Evolutionary conservation across 495 filamentous ascomycete genomes (phyloP).

Genomic region (Alectoria sarmentosa): DNA sequence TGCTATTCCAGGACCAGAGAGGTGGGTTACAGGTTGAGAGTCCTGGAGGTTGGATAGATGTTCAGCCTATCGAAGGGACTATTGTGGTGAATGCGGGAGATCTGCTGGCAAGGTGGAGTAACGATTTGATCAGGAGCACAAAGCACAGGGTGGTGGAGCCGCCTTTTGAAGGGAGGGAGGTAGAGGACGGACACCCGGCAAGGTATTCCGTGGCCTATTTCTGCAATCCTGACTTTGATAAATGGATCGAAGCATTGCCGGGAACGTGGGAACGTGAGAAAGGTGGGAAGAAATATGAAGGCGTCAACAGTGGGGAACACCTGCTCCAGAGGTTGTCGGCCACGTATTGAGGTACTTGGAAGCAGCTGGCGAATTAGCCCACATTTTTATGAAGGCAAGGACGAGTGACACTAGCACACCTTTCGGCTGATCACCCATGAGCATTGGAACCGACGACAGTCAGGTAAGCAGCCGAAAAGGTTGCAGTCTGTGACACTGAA

Average conservation of each 20-base stretch:
- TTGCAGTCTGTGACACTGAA: no score
- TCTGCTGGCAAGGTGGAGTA: slow-evolving; percentile 81
- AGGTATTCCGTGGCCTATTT: slow-evolving; percentile 65
- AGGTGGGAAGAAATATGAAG: slow-evolving; percentile 68
- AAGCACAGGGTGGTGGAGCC: slow-evolving; percentile 88
- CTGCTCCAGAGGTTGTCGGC: slow-evolving; percentile 69
- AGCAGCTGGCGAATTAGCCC: no score
- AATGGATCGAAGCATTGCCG: slow-evolving; percentile 75
- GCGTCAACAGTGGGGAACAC: slow-evolving; percentile 76
- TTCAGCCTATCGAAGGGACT: slow-evolving; percentile 71
- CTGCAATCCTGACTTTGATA: slow-evolving; percentile 82
- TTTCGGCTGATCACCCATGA: background rate
- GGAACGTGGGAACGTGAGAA: slow-evolving; percentile 67
- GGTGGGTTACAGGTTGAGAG: slow-evolving; percentile 82
- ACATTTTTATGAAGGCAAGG: background rate
- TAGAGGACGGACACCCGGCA: slow-evolving; percentile 36
- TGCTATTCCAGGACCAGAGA: slow-evolving; percentile 79
- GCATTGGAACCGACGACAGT: background rate
- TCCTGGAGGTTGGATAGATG: slow-evolving; percentile 66
- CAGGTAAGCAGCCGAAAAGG: no score
- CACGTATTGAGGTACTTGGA: slow-evolving; percentile 46
- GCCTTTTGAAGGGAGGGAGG: slow-evolving; percentile 33
- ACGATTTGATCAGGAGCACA: slow-evolving; percentile 82
- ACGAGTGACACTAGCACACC: background rate
- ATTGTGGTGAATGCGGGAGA: slow-evolving; percentile 92